Conservation (phyloP, 148 eudicot species). For the Dianthus caryophyllus region DNA sequence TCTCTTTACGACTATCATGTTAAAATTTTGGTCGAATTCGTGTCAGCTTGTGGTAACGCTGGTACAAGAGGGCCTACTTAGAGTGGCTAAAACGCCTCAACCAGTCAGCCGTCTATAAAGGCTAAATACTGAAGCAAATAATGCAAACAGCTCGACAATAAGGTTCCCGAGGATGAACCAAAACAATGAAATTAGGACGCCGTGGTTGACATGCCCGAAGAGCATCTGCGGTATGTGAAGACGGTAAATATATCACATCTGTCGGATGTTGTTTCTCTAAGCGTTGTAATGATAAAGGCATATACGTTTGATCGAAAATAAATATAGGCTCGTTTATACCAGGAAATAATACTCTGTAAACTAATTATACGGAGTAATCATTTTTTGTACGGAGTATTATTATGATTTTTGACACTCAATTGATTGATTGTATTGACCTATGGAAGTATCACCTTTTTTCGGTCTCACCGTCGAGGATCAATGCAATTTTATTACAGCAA, state of each 20-base stretch:
- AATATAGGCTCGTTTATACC: no score
- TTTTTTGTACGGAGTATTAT: no score
- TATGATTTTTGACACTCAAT: no score
- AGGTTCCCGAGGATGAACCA: background rate
- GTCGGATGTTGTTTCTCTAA: background rate
- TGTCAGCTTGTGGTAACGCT: conserved; percentile 75
- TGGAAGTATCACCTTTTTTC: no score
- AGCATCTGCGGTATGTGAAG: no score
- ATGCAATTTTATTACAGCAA: no score
- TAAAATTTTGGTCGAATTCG: background rate
- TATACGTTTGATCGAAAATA: background rate
- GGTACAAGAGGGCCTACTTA: conserved; percentile 75
- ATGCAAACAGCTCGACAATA: background rate
- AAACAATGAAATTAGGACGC: background rate
- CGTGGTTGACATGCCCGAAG: background rate
- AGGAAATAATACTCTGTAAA: no score
- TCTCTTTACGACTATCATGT: background rate
- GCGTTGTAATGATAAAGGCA: background rate
- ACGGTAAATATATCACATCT: background rate
- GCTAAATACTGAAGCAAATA: conserved; percentile 40
- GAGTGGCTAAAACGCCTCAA: conserved; percentile 45
- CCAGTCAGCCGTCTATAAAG: conserved; percentile 21
- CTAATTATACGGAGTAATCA: no score
- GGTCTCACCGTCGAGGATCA: no score
- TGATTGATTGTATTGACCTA: no score